Conservation (phyloP, 148 eudicot genomes). For the Fagopyrum homotropicum region DNA sequence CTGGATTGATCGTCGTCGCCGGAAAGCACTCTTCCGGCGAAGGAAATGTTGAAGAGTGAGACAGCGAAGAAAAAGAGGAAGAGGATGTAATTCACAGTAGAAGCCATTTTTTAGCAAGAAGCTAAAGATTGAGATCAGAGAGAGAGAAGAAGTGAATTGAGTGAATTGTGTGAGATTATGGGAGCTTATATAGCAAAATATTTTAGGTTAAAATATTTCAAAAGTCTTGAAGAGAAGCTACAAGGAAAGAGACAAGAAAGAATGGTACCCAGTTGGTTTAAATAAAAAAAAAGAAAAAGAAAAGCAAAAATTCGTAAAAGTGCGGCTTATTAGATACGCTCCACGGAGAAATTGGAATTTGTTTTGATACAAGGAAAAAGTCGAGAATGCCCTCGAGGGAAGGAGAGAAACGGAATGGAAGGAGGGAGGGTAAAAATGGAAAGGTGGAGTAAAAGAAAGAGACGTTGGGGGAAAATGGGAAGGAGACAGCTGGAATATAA, state of each 20-base stretch:
- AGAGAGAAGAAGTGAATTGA: neutral
- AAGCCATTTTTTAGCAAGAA: conserved; percentile 1
- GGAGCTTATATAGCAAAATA: neutral
- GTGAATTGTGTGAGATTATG: neutral
- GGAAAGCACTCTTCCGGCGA: neutral
- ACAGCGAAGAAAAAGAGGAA: neutral
- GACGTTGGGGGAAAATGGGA: too few relatives aligned
- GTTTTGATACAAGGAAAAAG: too few relatives aligned
- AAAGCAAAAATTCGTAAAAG: too few relatives aligned
- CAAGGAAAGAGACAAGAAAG: neutral
- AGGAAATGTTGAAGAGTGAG: neutral
- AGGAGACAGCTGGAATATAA: too few relatives aligned
- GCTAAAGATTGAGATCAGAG: neutral
- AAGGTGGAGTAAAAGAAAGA: too few relatives aligned
- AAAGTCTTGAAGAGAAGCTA: neutral
- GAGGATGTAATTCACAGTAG: neutral
- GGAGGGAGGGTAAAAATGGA: too few relatives aligned
- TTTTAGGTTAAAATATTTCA: too few relatives aligned
- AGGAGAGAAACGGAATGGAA: too few relatives aligned
- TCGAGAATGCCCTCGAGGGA: too few relatives aligned
- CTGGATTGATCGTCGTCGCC: neutral
- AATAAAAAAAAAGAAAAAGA: too few relatives aligned
- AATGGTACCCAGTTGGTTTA: neutral
- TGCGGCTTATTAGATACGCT: too few relatives aligned
- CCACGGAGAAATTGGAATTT: too few relatives aligned